A percentile compares a stretch with the other conserved stretches of the same genome.
phyloP scores from a whole-genome alignment of 2,329 filamentous ascomycete species.

The Dryadomyces quercivorus region DNA sequence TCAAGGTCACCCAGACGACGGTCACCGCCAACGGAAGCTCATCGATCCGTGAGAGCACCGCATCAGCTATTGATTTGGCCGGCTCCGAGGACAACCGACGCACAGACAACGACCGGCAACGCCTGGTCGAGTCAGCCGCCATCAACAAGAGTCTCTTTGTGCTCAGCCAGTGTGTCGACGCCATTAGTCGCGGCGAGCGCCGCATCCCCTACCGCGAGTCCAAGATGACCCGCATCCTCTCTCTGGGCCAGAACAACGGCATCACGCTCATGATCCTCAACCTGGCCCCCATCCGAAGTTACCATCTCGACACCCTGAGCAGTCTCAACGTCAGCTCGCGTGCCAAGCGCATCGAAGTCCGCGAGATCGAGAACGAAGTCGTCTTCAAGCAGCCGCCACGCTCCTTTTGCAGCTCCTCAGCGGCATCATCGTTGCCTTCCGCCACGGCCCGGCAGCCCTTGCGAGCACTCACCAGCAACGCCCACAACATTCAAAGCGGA shows the following conservation, averaged over 20 bases:
- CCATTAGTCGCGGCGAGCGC: constrained; percentile 63
- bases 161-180: constrained; percentile 87
- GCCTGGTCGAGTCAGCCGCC: constrained; percentile 85
- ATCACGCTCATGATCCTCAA: constrained; percentile 96
- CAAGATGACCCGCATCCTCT: constrained; percentile 94
- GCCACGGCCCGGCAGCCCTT: constrained; percentile 62
- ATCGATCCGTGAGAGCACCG: constrained; percentile 62
- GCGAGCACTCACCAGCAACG: constrained; percentile 56
- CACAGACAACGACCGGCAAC: constrained; percentile 86
- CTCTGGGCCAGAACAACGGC: constrained; percentile 86
- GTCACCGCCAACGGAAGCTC: constrained; percentile 28
- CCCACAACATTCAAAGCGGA: constrained; percentile 59
- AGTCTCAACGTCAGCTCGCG: constrained; percentile 91
- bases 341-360: constrained; percentile 90
- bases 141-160: constrained; percentile 98
- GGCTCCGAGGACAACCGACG: constrained; percentile 92
- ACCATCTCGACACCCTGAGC: constrained; percentile 86
- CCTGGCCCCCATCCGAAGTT: constrained; percentile 78
- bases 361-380: constrained; percentile 91
- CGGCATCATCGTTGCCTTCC: constrained; percentile 53
- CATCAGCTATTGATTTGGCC: constrained; percentile 87
- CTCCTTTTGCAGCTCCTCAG: constrained; percentile 6
- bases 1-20: constrained; percentile 71
- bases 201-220: constrained; percentile 89
- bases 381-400: constrained; percentile 67